These are phyloP conservation scores for Starmerella scarabaei DNA, from an alignment of 805 yeast genomes.

Conservation along the genomic window DNA sequence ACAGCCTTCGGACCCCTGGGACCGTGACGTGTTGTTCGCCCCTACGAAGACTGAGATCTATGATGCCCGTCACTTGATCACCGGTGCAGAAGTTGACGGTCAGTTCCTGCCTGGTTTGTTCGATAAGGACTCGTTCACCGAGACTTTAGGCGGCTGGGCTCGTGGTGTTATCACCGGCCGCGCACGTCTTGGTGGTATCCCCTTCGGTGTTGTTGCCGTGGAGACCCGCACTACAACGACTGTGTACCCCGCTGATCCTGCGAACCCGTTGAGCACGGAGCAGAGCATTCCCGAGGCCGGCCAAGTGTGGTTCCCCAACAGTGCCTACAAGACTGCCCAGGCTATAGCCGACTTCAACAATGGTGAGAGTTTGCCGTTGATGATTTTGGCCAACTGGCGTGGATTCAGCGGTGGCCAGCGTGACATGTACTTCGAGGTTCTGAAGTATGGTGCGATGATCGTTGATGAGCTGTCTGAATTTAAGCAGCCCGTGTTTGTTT, in stretches of 20 bases:
- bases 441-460: constrained; percentile 91
- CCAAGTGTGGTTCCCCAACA: constrained; percentile 99
- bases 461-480: constrained; percentile 94
- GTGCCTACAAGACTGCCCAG: constrained; percentile 98
- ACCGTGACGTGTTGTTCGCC: constrained; percentile 71
- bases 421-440: constrained; percentile 97
- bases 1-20: constrained; percentile 79
- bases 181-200: constrained; percentile 97
- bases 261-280: constrained; percentile 91
- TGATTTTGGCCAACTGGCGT: constrained; percentile 99
- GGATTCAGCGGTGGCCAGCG: constrained; percentile 99
- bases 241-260: constrained; percentile 93
- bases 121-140: constrained; percentile 87
- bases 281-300: constrained; percentile 87
- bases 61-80: constrained; percentile 91
- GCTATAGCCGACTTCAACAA: constrained; percentile 94
- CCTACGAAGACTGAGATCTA: constrained; percentile 64
- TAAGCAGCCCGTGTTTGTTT: constrained; percentile 92
- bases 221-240: constrained; percentile 86
- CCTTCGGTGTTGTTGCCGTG: constrained; percentile 95
- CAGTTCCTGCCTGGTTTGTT: constrained; percentile 73
- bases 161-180: constrained; percentile 97
- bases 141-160: constrained; percentile 97
- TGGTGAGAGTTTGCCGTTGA: constrained; percentile 95
- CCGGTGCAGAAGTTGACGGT: constrained; percentile 63